Evolutionary conservation across 2,329 filamentous ascomycete species (phyloP), one percentile per base, ranked within the genome.

Genomic region (Ceratocystis destructans): DNA sequence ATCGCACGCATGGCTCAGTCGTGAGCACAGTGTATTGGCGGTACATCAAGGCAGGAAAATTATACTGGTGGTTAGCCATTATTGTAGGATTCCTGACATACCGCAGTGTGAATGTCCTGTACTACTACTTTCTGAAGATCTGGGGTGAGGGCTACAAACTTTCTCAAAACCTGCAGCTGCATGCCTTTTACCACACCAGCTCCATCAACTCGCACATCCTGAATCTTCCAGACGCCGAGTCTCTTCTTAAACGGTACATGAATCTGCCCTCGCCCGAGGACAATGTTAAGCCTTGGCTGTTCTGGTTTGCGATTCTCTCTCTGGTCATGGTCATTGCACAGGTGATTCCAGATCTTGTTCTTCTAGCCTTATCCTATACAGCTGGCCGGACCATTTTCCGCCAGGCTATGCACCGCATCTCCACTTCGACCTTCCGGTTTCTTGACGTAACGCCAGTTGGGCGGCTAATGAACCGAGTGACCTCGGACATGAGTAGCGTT

Each of bases 381-480:
- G 89, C 91, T 0, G 89, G 89, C 0, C 88, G 87, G 70, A 78
- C 79, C 5, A 82, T 96, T 62, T 96, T 96, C 75, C 79, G 79
- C 68, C 80, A 84, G 48, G 88, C 90, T 22, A 84, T 96, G 76
- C 77, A 81, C 1, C 83, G 82, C 64, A 89, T 96, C 62, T 87
- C 87, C 72, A 83, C 85, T 71, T 89, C 91, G 0, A 92, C 87
- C 0, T 96, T 96, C 76, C 85, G 90, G 0, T 96, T 92, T 74
- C 94, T 96, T 76, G 92, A 96, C 73, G 85, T 90, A 3, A 96
- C 92, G 0, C 92, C 92, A 0, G 86, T 95, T 0, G 92, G 92
- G 0, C 84, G 92, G 61, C 78, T 96, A 69, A 96, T 96, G 89
- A 96, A 96, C 73, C 84, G 92, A 6, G 80, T 96, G 68, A 96